A percentile compares a stretch with the other conserved stretches of the same genome.
phyloP scores from a whole-genome alignment of 106 monocot species.

The Dendrobium nobile region DNA sequence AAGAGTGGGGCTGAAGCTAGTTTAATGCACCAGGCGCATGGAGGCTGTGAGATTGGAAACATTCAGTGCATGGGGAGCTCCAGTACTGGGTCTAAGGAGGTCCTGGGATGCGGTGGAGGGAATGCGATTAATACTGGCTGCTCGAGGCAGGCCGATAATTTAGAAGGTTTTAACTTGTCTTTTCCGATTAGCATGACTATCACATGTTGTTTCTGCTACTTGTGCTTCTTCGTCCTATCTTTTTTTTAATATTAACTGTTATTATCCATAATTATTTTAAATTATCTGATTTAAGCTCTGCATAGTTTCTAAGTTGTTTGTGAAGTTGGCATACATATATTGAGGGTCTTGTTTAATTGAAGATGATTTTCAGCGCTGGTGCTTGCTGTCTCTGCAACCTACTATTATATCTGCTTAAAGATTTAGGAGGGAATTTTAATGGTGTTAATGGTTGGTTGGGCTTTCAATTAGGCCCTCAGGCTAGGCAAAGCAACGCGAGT shows the following conservation, averaged over 20 bases:
- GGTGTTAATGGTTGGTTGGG: too few species aligned
- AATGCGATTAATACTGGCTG: slow-evolving; percentile 20
- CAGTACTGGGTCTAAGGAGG: slow-evolving; percentile 25
- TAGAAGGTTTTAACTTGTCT: slow-evolving; percentile 19
- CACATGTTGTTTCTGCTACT: neutral
- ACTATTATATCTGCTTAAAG: neutral
- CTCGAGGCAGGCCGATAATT: slow-evolving; percentile 21
- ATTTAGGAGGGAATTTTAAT: neutral
- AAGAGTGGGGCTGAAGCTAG: slow-evolving; percentile 23
- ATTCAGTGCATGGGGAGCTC: slow-evolving; percentile 51
- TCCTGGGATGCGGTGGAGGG: slow-evolving; percentile 25
- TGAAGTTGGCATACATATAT: neutral
- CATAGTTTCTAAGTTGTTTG: neutral
- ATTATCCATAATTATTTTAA: neutral
- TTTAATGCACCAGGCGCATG: slow-evolving; percentile 26
- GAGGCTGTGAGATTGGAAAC: slow-evolving; percentile 46
- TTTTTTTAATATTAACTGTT: neutral
- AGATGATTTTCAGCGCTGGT: neutral
- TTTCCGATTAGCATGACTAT: neutral
- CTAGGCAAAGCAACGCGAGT: too few species aligned
- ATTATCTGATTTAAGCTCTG: neutral
- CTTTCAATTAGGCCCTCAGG: too few species aligned
- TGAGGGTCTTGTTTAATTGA: neutral
- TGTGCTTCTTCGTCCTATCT: neutral
- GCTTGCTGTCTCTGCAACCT: neutral